Conservation (phyloP, 495 filamentous ascomycete species). For the Neurospora intermedia region DNA sequence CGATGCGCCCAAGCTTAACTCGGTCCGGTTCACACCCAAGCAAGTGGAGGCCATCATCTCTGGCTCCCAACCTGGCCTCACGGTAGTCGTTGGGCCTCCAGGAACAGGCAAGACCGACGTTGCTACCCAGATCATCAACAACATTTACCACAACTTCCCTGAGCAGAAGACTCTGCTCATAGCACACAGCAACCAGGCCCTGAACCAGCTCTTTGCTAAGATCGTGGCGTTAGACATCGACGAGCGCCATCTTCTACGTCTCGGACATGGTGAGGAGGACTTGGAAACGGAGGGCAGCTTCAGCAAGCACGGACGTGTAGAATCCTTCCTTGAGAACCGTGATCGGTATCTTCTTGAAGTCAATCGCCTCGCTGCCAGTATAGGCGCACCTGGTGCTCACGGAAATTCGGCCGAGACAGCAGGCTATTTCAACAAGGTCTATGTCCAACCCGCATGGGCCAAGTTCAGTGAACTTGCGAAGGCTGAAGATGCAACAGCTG, state of each 20-base stretch:
- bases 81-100: slow-evolving; percentile 88
- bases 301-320: slow-evolving; percentile 90
- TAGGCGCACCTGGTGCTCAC: slow-evolving; percentile 82
- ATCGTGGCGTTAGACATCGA: slow-evolving; percentile 93
- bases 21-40: slow-evolving; percentile 77
- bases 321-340: slow-evolving; percentile 89
- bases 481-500: slow-evolving; percentile 38
- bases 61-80: slow-evolving; percentile 88
- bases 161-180: slow-evolving; percentile 83
- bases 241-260: slow-evolving; percentile 80
- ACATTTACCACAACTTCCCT: slow-evolving; percentile 97
- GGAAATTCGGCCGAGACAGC: slow-evolving; percentile 94
- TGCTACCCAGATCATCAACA: slow-evolving; percentile 96
- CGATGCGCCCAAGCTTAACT: slow-evolving; percentile 76
- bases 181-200: slow-evolving; percentile 93
- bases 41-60: slow-evolving; percentile 91
- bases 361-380: slow-evolving; percentile 68
- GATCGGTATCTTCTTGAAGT: slow-evolving; percentile 72
- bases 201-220: slow-evolving; percentile 99
- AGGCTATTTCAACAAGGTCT: slow-evolving; percentile 89
- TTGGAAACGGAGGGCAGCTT: slow-evolving; percentile 77
- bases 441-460: slow-evolving; percentile 78
- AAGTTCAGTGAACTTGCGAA: slow-evolving; percentile 61
- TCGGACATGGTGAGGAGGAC: slow-evolving; percentile 93
- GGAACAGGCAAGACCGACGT: slow-evolving; percentile 99